A percentile compares a stretch with the other conserved stretches of the same genome.
These are phyloP conservation scores for Pelagophyceae sp. DNA, from an alignment of 352 stramenopile genomes.

Conservation along the genomic window DNA sequence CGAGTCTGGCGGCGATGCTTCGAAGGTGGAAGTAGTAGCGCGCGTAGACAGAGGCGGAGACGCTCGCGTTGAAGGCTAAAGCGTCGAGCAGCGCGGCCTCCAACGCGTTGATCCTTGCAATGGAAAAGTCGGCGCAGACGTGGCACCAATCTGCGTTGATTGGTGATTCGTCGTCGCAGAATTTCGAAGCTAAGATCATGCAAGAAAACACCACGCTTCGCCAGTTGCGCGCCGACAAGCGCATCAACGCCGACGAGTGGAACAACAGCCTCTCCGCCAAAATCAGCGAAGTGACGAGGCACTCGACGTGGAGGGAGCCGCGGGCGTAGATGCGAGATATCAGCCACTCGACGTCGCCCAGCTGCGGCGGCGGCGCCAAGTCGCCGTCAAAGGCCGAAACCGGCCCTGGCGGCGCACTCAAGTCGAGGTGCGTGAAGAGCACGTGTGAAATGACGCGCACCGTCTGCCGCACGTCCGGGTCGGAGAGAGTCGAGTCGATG, in stretches of 20 bases:
- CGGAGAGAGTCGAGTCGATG: constrained; percentile 64
- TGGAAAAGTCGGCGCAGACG: not conserved
- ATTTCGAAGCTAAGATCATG: constrained; percentile 75
- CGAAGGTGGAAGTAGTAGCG: not conserved
- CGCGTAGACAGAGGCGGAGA: not conserved
- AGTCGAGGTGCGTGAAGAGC: constrained; percentile 60
- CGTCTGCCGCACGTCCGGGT: constrained; percentile 51
- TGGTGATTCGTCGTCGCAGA: constrained; percentile 75
- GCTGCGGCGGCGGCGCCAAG: not conserved
- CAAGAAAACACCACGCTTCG: constrained; percentile 66
- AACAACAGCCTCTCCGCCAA: constrained; percentile 69
- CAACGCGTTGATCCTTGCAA: not conserved
- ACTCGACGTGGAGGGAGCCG: constrained; percentile 70
- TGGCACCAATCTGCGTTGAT: constrained; percentile 66
- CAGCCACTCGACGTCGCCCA: constrained; percentile 5
- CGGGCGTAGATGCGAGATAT: constrained; percentile 67
- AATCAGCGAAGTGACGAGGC: constrained; percentile 73
- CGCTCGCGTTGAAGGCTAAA: not conserved
- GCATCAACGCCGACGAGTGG: constrained; percentile 51
- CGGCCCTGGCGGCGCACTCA: not conserved
- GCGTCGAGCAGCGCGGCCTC: not conserved
- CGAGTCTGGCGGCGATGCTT: not conserved
- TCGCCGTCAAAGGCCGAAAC: not conserved
- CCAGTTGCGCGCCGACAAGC: constrained; percentile 61
- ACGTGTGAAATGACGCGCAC: constrained; percentile 61